Conservation (phyloP, 371 early-diverging fungal genomes). For the Mucor velutinosus region DNA sequence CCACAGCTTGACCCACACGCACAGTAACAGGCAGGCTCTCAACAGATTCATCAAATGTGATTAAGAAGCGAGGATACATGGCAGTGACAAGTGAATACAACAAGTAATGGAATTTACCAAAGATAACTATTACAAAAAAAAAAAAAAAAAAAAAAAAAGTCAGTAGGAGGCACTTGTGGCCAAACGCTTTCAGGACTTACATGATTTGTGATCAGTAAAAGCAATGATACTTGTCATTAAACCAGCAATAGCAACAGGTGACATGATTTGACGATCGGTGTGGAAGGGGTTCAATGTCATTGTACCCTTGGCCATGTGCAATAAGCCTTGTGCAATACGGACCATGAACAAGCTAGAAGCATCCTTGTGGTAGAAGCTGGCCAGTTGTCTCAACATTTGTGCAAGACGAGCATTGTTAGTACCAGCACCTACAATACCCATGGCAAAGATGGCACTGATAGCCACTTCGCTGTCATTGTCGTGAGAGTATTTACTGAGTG, state of each 20-base stretch:
- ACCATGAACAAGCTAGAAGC: slow-evolving; percentile 91
- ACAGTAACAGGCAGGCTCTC: slow-evolving; percentile 83
- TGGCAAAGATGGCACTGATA: slow-evolving; percentile 95
- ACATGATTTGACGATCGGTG: slow-evolving; percentile 88
- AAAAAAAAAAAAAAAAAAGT: not conserved
- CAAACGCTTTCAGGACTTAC: slow-evolving; percentile 47
- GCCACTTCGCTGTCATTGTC: slow-evolving; percentile 96
- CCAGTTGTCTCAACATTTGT: slow-evolving; percentile 96
- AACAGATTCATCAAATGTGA: slow-evolving; percentile 88
- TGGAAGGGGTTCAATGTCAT: slow-evolving; percentile 95
- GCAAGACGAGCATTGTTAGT: slow-evolving; percentile 99
- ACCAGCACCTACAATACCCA: slow-evolving; percentile 99
- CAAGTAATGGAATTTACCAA: slow-evolving; percentile 89
- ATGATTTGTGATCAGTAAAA: slow-evolving; percentile 87
- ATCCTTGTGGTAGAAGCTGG: slow-evolving; percentile 97
- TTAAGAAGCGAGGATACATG: slow-evolving; percentile 97
- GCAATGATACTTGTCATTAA: slow-evolving; percentile 86
- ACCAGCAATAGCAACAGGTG: slow-evolving; percentile 89
- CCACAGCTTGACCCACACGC: slow-evolving; percentile 98
- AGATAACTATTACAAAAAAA: slow-evolving; percentile 58
- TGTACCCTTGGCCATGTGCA: slow-evolving; percentile 99
- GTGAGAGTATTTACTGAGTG: slow-evolving; percentile 96
- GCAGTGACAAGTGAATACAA: slow-evolving; percentile 92
- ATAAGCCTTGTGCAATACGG: slow-evolving; percentile 95
- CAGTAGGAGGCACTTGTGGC: not conserved